Percentiles rank a stretch among this genome's conserved stretches.
Evolutionary conservation across 371 early-diverging fungal species (phyloP).

Genomic region (Synchytrium microbalum): DNA sequence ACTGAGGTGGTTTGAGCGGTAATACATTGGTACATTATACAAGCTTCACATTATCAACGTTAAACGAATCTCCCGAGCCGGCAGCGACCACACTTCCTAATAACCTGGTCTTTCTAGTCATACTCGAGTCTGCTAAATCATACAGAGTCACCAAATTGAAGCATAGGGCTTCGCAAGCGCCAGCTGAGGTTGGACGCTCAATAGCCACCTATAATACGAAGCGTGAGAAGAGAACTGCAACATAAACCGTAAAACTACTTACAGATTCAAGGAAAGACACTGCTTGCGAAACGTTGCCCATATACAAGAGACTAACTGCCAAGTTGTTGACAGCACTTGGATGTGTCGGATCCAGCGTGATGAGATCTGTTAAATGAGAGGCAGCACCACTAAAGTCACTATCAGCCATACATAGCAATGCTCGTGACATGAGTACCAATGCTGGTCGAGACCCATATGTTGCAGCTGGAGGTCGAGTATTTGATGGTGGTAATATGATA

Average conservation of each 20-base stretch:
- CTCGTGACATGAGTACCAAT: conserved; percentile 18
- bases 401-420: conserved; percentile 21
- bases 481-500: background rate
- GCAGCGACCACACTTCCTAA: conserved; percentile 23
- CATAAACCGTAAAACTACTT: too few species aligned
- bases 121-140: conserved; percentile 27
- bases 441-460: conserved; percentile 10
- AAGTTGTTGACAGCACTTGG: conserved; percentile 31
- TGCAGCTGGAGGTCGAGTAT: conserved; percentile 1
- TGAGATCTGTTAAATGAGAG: conserved; percentile 18
- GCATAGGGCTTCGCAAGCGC: conserved; percentile 16
- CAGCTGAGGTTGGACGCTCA: conserved; percentile 19
- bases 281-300: conserved; percentile 31
- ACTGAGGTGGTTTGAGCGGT: too few species aligned
- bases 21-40: too few species aligned
- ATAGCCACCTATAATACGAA: too few species aligned
- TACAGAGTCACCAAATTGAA: conserved; percentile 34
- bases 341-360: conserved; percentile 12
- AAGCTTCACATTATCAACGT: conserved; percentile 25
- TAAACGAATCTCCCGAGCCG: conserved; percentile 29
- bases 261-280: conserved; percentile 23
- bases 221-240: too few species aligned
- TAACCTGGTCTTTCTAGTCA: conserved; percentile 26
- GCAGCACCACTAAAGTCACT: conserved; percentile 17
- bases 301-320: conserved; percentile 32